phyloP scores from a whole-genome alignment of 1,284 basidiomycete genomes.

The Pterulicium gracile region DNA sequence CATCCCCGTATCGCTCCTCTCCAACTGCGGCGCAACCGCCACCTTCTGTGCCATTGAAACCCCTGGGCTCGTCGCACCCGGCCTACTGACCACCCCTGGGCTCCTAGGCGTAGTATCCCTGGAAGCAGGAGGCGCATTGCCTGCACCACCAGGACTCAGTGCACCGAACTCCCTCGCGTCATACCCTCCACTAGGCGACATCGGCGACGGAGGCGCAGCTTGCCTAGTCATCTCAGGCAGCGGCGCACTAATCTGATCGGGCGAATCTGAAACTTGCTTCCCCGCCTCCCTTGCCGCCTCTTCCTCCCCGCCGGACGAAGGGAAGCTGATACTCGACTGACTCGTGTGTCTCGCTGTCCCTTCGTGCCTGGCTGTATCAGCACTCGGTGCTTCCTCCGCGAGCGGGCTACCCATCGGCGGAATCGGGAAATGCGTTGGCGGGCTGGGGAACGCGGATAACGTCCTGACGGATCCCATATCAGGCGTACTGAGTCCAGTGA shows the following conservation, averaged over 20 bases:
- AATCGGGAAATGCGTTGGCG: constrained; percentile 59
- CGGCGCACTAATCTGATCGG: too few relatives aligned
- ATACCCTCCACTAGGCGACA: neutral
- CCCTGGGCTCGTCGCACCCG: constrained; percentile 19
- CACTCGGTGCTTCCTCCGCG: neutral
- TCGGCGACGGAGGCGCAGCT: neutral
- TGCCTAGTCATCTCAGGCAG: neutral
- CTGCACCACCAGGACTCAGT: too few relatives aligned
- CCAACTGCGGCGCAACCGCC: too few relatives aligned
- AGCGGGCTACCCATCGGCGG: constrained; percentile 25
- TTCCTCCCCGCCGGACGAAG: neutral
- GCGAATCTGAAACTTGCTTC: neutral
- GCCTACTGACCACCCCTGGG: constrained; percentile 14
- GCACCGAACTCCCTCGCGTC: neutral
- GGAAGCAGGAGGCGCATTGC: neutral
- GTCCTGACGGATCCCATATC: constrained; percentile 53
- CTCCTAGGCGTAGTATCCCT: too few relatives aligned
- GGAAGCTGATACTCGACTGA: neutral
- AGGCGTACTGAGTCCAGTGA: constrained; percentile 31
- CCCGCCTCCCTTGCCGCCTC: neutral
- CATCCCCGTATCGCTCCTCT: constrained; percentile 36
- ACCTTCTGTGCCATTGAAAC: constrained; percentile 14
- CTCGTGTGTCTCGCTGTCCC: neutral
- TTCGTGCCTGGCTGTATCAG: neutral
- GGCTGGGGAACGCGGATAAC: constrained; percentile 58